These are phyloP conservation scores for Steccherinum ochraceum DNA, from an alignment of 768 basidiomycete genomes.

Conservation along the genomic window DNA sequence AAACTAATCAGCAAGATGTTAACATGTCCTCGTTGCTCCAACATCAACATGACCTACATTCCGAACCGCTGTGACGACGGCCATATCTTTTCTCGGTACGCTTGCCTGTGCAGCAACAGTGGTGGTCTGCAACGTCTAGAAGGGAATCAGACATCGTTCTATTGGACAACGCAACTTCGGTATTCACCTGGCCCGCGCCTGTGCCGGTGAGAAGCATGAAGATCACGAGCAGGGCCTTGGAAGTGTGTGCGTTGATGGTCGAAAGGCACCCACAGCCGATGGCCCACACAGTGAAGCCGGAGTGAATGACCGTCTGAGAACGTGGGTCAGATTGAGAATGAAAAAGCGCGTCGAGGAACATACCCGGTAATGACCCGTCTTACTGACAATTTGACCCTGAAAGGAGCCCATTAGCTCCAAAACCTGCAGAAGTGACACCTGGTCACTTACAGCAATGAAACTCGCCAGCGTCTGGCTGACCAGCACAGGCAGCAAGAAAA, in stretches of 20 bases:
- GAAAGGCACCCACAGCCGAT: conserved; percentile 68
- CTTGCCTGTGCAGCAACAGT: conserved; percentile 71
- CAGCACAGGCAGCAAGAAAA: conserved; percentile 66
- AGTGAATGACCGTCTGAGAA: conserved; percentile 54
- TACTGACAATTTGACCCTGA: conserved; percentile 56
- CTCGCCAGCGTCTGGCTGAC: conserved; percentile 56
- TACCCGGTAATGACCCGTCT: conserved; percentile 59
- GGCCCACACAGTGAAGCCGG: conserved; percentile 64
- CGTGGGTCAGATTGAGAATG: no score
- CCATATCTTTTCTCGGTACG: conserved; percentile 66
- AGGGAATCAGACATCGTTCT: conserved; percentile 26
- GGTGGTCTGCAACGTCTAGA: conserved; percentile 52
- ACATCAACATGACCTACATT: conserved; percentile 32
- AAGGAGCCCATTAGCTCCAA: not conserved
- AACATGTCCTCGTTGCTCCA: not conserved
- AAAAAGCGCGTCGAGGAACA: no score
- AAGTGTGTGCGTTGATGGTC: conserved; percentile 44
- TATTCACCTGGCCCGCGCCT: conserved; percentile 21
- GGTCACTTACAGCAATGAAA: conserved; percentile 41
- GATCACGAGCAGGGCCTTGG: conserved; percentile 45
- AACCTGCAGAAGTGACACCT: no score
- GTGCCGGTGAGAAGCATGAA: conserved; percentile 23
- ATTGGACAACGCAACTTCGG: conserved; percentile 7
- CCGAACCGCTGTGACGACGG: conserved; percentile 63
- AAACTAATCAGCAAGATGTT: conserved; percentile 35